A percentile compares a stretch with the other conserved stretches of the same genome.
Evolutionary conservation across 108 stramenopile species (phyloP).

Genomic region (Parietichytrium sp.): DNA sequence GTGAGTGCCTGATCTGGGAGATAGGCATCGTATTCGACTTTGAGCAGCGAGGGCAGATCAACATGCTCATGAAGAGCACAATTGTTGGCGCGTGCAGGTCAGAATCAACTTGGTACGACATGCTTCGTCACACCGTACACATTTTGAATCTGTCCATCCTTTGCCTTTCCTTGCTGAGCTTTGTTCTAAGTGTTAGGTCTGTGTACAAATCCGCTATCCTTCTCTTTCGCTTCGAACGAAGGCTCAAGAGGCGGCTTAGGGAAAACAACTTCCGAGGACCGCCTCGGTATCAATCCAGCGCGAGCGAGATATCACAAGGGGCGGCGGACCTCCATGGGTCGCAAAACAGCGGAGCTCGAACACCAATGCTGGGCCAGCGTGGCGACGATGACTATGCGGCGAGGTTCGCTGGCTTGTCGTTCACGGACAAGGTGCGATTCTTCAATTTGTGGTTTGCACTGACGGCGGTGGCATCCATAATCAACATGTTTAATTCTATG

Average conservation of each 20-base stretch:
- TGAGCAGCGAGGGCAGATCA: slow-evolving; percentile 16
- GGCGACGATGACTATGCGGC: no score
- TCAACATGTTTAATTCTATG: not conserved
- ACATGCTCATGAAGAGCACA: not conserved
- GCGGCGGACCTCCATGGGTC: no score
- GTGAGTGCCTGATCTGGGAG: slow-evolving; percentile 29
- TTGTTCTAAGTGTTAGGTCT: not conserved
- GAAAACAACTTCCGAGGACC: no score
- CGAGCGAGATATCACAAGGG: no score
- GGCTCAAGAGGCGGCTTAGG: no score
- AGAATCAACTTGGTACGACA: not conserved
- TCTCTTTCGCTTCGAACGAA: not conserved
- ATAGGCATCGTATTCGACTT: not conserved
- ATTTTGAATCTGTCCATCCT: not conserved
- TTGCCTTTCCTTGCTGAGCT: not conserved
- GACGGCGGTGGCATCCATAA: not conserved
- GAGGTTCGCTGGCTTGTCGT: no score
- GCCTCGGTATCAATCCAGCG: no score
- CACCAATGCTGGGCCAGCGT: no score
- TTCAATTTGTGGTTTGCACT: not conserved
- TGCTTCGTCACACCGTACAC: not conserved
- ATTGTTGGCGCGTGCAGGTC: not conserved
- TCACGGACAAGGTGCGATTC: not conserved
- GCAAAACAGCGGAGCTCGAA: no score
- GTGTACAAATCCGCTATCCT: not conserved